These are phyloP conservation scores for Venturia asperata DNA, from an alignment of 2,329 filamentous ascomycete species.

Conservation along the genomic window DNA sequence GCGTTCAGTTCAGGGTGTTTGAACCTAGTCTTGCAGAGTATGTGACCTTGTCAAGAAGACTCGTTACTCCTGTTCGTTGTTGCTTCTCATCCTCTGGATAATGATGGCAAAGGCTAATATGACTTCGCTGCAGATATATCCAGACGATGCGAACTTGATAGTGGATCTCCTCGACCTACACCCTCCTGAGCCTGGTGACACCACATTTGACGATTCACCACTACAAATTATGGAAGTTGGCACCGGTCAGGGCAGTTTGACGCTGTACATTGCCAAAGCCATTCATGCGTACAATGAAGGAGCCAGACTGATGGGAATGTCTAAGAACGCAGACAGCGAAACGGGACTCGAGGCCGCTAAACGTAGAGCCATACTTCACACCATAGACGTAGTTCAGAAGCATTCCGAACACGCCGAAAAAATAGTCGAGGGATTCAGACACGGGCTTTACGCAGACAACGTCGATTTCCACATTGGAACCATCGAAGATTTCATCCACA, in stretches of 20 bases:
- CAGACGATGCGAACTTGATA: constrained; percentile 66
- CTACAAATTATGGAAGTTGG: constrained; percentile 79
- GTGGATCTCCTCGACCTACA: constrained; percentile 71
- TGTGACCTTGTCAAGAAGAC: constrained; percentile 56
- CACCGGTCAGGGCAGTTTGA: constrained; percentile 76
- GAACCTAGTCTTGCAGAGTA: constrained; percentile 68
- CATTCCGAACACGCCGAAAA: constrained; percentile 59
- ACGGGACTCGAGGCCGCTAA: constrained; percentile 29
- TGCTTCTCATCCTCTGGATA: not conserved
- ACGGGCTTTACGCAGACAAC: constrained; percentile 61
- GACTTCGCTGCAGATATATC: constrained; percentile 53
- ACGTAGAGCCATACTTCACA: constrained; percentile 66
- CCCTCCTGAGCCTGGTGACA: constrained; percentile 38
- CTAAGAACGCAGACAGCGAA: not conserved
- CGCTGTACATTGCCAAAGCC: constrained; percentile 65
- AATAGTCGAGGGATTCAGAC: constrained; percentile 59
- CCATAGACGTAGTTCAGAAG: constrained; percentile 57
- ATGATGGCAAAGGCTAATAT: constrained; percentile 1
- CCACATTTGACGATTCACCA: constrained; percentile 24
- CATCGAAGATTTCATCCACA: constrained; percentile 54
- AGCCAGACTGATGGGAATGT: constrained; percentile 29
- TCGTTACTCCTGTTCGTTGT: constrained; percentile 64
- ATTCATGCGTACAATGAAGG: constrained; percentile 64
- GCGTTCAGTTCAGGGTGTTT: constrained; percentile 48
- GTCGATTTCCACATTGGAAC: constrained; percentile 68